These are phyloP conservation scores for Platismatia glauca DNA, from an alignment of 495 filamentous ascomycete genomes.

Conservation along the genomic window DNA sequence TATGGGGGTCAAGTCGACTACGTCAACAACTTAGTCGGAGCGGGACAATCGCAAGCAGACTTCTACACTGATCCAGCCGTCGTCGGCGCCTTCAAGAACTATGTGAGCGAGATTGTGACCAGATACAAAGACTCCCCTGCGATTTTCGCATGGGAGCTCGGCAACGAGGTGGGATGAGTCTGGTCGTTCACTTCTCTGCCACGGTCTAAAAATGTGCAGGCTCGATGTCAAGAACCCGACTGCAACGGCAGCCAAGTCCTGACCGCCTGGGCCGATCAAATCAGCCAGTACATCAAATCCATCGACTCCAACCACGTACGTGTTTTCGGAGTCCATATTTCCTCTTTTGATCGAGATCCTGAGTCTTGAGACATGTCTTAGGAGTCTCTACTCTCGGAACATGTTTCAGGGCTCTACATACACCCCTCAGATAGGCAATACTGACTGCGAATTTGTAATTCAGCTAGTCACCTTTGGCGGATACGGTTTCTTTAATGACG, in stretches of 20 bases:
- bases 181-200: too few relatives aligned
- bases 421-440: too few relatives aligned
- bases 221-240: conserved; percentile 33
- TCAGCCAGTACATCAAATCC: conserved; percentile 42
- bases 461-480: conserved; percentile 46
- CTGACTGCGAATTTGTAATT: too few relatives aligned
- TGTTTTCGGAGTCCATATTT: too few relatives aligned
- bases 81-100: conserved; percentile 36
- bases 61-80: conserved; percentile 40
- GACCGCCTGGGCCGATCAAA: conserved; percentile 38
- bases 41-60: conserved; percentile 13
- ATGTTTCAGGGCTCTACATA: too few relatives aligned
- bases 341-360: too few relatives aligned
- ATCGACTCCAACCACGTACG: conserved; percentile 42
- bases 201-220: conserved; percentile 8
- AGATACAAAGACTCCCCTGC: conserved; percentile 42
- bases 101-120: conserved; percentile 40
- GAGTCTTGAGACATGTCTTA: too few relatives aligned
- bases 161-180: conserved; percentile 39
- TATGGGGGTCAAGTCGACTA: conserved; percentile 27
- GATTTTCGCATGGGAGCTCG: conserved; percentile 48
- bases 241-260: conserved; percentile 25
- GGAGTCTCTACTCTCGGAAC: too few relatives aligned
- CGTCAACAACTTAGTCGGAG: conserved; percentile 5
- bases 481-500: conserved; percentile 33